Percentiles rank a stretch among this genome's conserved stretches.
Conservation (phyloP, 306 rosid genomes). For the Luffa acutangula region DNA sequence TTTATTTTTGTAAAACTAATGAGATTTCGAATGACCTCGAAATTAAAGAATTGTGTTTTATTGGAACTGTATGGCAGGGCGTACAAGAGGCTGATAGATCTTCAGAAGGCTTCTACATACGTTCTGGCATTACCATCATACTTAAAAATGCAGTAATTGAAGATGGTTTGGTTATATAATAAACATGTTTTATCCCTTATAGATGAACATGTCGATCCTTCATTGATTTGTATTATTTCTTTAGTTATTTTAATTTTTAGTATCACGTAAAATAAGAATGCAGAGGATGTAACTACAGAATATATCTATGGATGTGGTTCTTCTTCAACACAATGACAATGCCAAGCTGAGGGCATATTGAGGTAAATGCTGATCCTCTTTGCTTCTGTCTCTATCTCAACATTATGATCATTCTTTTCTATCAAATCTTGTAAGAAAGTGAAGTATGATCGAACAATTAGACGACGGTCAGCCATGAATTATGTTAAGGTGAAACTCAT, state of each 20-base stretch:
- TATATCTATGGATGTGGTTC: not conserved
- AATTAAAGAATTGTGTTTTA: constrained; percentile 5
- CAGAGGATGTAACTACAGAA: not conserved
- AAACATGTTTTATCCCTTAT: not conserved
- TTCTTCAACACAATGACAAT: not conserved
- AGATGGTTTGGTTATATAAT: constrained; percentile 52
- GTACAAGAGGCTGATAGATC: constrained; percentile 86
- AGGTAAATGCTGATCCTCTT: not conserved
- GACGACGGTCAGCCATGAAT: not conserved
- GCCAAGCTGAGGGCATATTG: not conserved
- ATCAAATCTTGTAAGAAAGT: not conserved
- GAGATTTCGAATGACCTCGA: not conserved
- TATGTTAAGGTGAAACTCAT: not conserved
- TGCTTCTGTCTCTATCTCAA: not conserved
- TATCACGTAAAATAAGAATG: constrained; percentile 14
- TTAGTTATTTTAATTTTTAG: constrained; percentile 5
- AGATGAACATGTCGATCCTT: not conserved
- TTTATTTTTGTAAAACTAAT: not conserved
- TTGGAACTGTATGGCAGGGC: constrained; percentile 40
- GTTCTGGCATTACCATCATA: constrained; percentile 65
- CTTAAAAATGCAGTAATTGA: constrained; percentile 53
- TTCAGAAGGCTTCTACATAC: constrained; percentile 80
- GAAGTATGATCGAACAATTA: not conserved
- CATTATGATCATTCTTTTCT: not conserved
- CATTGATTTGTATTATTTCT: constrained; percentile 5